These are phyloP conservation scores for Globisporangium cystogenes DNA, from an alignment of 352 stramenopile species.

Conservation along the genomic window DNA sequence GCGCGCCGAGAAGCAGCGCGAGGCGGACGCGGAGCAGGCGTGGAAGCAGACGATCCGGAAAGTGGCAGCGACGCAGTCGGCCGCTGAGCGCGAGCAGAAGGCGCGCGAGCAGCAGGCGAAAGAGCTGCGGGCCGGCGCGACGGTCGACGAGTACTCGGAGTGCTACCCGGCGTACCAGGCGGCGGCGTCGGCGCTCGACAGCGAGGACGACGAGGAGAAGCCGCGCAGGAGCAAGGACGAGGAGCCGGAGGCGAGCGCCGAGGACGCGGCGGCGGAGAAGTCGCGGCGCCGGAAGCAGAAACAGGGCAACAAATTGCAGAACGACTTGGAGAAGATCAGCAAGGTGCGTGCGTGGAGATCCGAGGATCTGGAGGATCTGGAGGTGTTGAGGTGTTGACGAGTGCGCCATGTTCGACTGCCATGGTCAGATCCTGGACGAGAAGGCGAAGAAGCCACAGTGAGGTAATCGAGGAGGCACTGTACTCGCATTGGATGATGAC, in stretches of 20 bases:
- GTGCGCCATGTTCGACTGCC: no score
- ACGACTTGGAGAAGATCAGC: conserved; percentile 70
- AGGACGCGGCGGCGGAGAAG: conserved; percentile 22
- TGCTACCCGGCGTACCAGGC: conserved; percentile 45
- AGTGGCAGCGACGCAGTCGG: conserved; percentile 38
- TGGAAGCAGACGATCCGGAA: conserved; percentile 63
- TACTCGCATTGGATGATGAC: no score
- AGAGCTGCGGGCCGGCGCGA: conserved; percentile 24
- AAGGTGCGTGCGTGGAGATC: conserved; percentile 42
- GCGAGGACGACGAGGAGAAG: conserved; percentile 64
- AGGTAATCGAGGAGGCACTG: neutral
- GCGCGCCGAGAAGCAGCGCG: conserved; percentile 27
- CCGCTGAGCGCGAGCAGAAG: conserved; percentile 31
- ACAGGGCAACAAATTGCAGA: conserved; percentile 57
- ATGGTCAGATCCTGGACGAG: conserved; percentile 31
- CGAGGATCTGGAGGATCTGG: no score
- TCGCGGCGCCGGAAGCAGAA: conserved; percentile 56
- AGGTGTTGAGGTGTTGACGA: no score
- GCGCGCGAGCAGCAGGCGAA: conserved; percentile 12
- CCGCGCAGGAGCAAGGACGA: conserved; percentile 21
- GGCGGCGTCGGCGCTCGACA: conserved; percentile 25
- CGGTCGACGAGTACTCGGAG: conserved; percentile 53
- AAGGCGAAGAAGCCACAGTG: conserved; percentile 3
- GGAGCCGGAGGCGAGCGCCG: conserved; percentile 15
- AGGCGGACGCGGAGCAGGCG: conserved; percentile 33